Base-by-base conservation (phyloP, 2,329 filamentous ascomycete species). In the Macroventuria anomochaeta region DNA sequence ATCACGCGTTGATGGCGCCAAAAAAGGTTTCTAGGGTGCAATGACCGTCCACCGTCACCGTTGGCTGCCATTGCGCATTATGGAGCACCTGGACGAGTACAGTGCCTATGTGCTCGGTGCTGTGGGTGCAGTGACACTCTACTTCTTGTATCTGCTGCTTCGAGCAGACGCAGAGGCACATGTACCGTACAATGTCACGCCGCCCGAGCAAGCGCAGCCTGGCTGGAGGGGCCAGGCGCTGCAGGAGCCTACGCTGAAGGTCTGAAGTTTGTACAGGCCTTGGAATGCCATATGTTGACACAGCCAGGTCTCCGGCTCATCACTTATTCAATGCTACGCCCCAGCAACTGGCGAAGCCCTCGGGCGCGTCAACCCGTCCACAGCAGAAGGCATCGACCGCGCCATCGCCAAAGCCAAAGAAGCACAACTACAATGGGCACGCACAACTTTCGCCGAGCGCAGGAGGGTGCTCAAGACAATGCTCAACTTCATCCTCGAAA, bases 281-380 rank as follows among this genome's bases (percentile, higher is more conserved):
- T 12, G 5, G 7, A 23, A 26, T 7, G 15, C 38, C 8, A 20
- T 5, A 34, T 25, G 42, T 48, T 67, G 41, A 67, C 44, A 15
- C 3, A 3, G 11, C 3, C 54, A 85, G 81, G 72, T 84, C n/a
- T 72, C 84, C 1, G 86, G 85, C 13, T 86, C 85, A 32, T 82
- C 83, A 1, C 83, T 86, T 7, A 87, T 96, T 55, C 89, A 91
- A 76, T 96, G 91, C 77, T 95, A 95, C 74, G 89, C 89, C 36
- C 95, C 95, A 1, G 93, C 93, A 1, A 97, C 92, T 20, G 95
- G 95, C 58, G 84, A 89, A 68, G 84, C 91, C 55, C 85, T 99
- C 21, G 92, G 91, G 47, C 81, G 85, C 62, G 82, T 93, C 74
- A 90, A 89, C 73, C 90, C 93, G 15, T 85, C 87, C 7, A 92